Conservation (phyloP, 441 rosid genomes). For the Eutrema salsugineum region DNA sequence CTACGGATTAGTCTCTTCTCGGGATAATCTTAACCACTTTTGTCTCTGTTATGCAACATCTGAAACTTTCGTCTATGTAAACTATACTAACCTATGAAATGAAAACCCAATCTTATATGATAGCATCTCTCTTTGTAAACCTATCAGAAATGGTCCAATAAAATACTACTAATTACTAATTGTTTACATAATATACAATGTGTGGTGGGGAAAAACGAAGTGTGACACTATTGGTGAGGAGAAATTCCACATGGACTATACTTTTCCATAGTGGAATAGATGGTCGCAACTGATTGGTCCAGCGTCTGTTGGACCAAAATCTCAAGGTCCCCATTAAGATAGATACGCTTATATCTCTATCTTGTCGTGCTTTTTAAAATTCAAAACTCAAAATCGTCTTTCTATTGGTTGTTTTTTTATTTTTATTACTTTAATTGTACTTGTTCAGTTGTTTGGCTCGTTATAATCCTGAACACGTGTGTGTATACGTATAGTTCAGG, state of each 20-base stretch:
- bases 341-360: constrained; percentile 21
- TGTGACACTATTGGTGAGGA: constrained; percentile 18
- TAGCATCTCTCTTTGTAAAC: too few species aligned
- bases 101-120: too few species aligned
- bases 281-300: constrained; percentile 27
- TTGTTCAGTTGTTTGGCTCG: constrained; percentile 30
- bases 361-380: constrained; percentile 20
- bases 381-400: constrained; percentile 9
- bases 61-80: too few species aligned
- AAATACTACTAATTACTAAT: too few species aligned
- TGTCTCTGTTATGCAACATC: too few species aligned
- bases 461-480: constrained; percentile 17
- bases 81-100: too few species aligned
- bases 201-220: constrained; percentile 17
- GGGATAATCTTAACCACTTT: too few species aligned
- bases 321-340: constrained; percentile 19
- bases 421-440: neutral
- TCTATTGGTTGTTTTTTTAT: neutral
- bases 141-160: too few species aligned
- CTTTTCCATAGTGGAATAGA: constrained; percentile 24
- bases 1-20: too few species aligned
- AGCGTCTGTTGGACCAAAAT: constrained; percentile 26
- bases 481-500: neutral
- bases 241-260: constrained; percentile 3
- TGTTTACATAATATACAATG: too few species aligned